Percentiles rank a stretch among this genome's conserved stretches.
phyloP scores from a whole-genome alignment of 2,329 filamentous ascomycete genomes.

The Ascochyta viciae-villosae region DNA sequence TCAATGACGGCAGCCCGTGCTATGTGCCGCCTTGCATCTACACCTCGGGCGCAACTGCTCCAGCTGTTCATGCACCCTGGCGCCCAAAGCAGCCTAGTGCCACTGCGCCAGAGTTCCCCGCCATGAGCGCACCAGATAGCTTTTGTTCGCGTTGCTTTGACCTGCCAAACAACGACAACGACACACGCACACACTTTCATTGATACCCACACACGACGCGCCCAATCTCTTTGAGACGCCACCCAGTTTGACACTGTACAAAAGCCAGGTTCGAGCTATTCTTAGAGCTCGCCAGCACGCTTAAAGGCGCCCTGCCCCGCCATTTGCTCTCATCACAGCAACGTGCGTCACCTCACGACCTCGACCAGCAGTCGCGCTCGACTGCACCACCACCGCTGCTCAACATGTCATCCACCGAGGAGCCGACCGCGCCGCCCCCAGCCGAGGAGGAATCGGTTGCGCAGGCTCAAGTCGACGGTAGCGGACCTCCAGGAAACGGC shows the following conservation, averaged over 20 bases:
- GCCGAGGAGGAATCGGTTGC: conserved; percentile 22
- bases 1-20: background rate
- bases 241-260: background rate
- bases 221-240: background rate
- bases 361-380: conserved; percentile 13
- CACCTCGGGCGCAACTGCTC: conserved; percentile 20
- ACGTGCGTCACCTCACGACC: conserved; percentile 13
- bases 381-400: background rate
- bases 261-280: background rate
- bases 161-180: conserved; percentile 12
- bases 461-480: conserved; percentile 56
- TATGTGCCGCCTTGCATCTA: conserved; percentile 13
- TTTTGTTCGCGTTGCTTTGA: conserved; percentile 25
- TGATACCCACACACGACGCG: conserved; percentile 5
- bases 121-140: conserved; percentile 22
- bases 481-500: conserved; percentile 49
- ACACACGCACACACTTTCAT: background rate
- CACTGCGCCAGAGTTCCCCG: conserved; percentile 28
- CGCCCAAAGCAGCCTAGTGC: conserved; percentile 36
- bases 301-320: conserved; percentile 11
- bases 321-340: conserved; percentile 1
- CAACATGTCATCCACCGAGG: conserved; percentile 26
- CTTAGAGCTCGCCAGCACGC: conserved; percentile 1
- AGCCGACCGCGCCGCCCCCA: conserved; percentile 17
- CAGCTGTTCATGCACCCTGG: conserved; percentile 30